A percentile compares a stretch with the other conserved stretches of the same genome.
These are phyloP conservation scores for Camillea tinctor DNA, from an alignment of 2,329 filamentous ascomycete species.

Conservation along the genomic window DNA sequence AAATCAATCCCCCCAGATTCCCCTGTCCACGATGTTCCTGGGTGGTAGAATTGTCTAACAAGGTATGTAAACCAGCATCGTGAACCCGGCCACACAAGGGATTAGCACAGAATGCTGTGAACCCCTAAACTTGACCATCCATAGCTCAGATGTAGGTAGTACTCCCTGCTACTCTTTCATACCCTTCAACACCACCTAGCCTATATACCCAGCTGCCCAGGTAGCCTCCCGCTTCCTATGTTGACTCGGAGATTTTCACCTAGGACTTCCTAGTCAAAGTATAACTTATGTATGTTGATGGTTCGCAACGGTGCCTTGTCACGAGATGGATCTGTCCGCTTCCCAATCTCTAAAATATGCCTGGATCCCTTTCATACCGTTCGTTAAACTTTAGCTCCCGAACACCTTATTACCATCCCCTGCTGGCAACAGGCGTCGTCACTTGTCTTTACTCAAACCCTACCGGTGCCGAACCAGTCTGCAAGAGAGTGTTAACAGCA, in stretches of 20 bases:
- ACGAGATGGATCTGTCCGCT: not conserved
- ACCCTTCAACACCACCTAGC: not conserved
- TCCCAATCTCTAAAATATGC: too few species aligned
- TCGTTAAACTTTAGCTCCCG: not conserved
- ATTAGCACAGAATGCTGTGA: not conserved
- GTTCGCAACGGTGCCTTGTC: not conserved
- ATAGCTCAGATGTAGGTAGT: not conserved
- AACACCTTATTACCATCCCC: not conserved
- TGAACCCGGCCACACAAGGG: not conserved
- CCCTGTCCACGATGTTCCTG: not conserved
- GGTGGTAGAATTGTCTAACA: not conserved
- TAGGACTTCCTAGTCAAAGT: not conserved
- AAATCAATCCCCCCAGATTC: conserved; percentile 2
- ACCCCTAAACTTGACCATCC: not conserved
- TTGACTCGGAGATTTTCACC: not conserved
- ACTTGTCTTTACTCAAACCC: not conserved
- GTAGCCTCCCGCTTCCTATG: not conserved
- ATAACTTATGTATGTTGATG: not conserved
- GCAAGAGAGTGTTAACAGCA: not conserved
- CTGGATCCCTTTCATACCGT: too few species aligned
- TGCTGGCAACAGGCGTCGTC: not conserved
- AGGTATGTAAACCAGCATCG: not conserved
- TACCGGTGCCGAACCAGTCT: not conserved
- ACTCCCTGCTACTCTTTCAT: not conserved
- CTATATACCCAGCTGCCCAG: not conserved